Percentiles rank a stretch among this genome's conserved stretches.
These are phyloP conservation scores for Westerdykella ornata DNA, from an alignment of 2,329 filamentous ascomycete species.

Conservation along the genomic window DNA sequence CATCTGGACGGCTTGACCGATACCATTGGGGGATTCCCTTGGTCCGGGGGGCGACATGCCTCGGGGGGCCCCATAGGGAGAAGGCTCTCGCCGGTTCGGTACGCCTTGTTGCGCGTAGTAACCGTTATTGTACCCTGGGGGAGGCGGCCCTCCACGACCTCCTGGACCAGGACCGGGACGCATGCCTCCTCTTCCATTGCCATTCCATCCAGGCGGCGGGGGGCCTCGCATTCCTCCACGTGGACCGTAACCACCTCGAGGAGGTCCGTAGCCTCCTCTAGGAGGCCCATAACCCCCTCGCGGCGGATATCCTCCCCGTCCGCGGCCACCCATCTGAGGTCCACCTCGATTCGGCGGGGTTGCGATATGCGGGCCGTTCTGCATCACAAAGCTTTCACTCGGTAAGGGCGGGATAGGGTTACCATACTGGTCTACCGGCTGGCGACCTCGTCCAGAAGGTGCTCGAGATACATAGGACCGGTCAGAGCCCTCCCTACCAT, in stretches of 20 bases:
- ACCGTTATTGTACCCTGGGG: conserved; percentile 35
- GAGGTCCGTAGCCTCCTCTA: conserved; percentile 31
- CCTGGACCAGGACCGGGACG: conserved; percentile 28
- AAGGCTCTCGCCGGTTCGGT: conserved; percentile 36
- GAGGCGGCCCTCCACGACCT: conserved; percentile 39
- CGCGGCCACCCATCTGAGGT: conserved; percentile 27
- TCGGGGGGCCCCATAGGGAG: conserved; percentile 39
- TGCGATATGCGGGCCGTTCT: conserved; percentile 34
- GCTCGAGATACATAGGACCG: conserved; percentile 34
- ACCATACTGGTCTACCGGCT: conserved; percentile 57
- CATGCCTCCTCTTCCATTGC: conserved; percentile 28
- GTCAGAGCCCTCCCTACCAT: conserved; percentile 38
- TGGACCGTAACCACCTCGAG: conserved; percentile 12
- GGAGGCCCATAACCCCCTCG: conserved; percentile 33
- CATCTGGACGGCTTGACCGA: conserved; percentile 73
- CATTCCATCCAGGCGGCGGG: conserved; percentile 39
- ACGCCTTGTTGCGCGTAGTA: conserved; percentile 36
- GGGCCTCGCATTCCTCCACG: conserved; percentile 37
- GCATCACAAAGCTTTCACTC: conserved; percentile 41
- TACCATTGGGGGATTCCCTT: conserved; percentile 34
- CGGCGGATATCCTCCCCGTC: conserved; percentile 35
- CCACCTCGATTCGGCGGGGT: conserved; percentile 39
- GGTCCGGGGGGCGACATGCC: conserved; percentile 53
- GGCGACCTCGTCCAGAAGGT: conserved; percentile 33
- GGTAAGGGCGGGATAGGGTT: conserved; percentile 48